Evolutionary conservation across 768 basidiomycete species (phyloP).

Genomic region (Boletus subcaerulescens): DNA sequence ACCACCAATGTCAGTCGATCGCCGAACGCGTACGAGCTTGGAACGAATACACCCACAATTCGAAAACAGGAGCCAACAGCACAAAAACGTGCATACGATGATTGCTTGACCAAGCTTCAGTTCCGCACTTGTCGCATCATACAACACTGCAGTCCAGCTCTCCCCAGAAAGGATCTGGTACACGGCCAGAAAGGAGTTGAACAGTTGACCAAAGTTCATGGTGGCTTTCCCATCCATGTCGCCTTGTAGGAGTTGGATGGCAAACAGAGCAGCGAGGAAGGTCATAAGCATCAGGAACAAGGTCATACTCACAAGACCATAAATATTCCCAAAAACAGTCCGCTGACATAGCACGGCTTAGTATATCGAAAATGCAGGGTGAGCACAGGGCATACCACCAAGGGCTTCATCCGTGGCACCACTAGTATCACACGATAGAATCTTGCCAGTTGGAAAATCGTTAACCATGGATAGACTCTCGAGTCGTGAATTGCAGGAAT

Average conservation of each 20-base stretch:
- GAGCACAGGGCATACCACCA: conserved; percentile 55
- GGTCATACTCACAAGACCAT: conserved; percentile 88
- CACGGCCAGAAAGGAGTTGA: conserved; percentile 80
- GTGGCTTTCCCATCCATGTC: conserved; percentile 53
- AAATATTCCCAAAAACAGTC: conserved; percentile 89
- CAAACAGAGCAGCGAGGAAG: conserved; percentile 78
- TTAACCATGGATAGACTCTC: conserved; percentile 81
- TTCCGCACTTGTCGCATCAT: conserved; percentile 61
- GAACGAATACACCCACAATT: conserved; percentile 60
- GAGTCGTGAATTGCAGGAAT: conserved; percentile 72
- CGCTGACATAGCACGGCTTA: conserved; percentile 42
- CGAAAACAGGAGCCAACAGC: conserved; percentile 86
- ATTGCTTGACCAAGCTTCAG: conserved; percentile 62
- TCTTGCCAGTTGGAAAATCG: conserved; percentile 77
- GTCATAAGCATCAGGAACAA: conserved; percentile 88
- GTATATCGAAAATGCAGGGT: conserved; percentile 4
- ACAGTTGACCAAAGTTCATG: conserved; percentile 80
- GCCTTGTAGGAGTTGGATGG: conserved; percentile 82
- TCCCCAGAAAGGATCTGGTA: conserved; percentile 93
- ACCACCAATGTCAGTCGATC: conserved; percentile 2
- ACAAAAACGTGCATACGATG: conserved; percentile 68
- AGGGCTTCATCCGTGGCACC: conserved; percentile 84
- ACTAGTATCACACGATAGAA: conserved; percentile 93
- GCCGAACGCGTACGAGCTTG: background rate
- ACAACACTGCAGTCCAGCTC: conserved; percentile 85